Conservation (phyloP, 2,329 filamentous ascomycete species). For the Penicillium palitans region DNA sequence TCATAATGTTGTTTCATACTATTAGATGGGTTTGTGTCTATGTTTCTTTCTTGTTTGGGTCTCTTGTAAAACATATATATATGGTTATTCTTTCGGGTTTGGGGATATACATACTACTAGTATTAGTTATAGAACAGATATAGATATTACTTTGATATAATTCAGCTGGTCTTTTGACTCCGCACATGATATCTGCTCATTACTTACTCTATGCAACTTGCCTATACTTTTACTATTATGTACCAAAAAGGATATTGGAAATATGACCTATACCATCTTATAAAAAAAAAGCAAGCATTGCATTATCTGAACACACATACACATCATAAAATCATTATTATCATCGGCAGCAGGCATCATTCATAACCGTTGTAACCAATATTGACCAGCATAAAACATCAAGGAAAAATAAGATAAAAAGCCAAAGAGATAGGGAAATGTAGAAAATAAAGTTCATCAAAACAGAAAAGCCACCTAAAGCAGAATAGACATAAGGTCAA, state of each 20-base stretch:
- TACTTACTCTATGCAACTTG: neutral
- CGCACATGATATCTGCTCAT: neutral
- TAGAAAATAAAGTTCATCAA: neutral
- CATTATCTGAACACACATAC: slow-evolving; percentile 10
- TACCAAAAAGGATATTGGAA: neutral
- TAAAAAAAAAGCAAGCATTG: slow-evolving; percentile 1
- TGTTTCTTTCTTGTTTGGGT: neutral
- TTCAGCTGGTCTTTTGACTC: neutral
- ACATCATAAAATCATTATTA: slow-evolving; percentile 21
- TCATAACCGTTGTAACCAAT: neutral
- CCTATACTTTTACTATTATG: too few relatives aligned
- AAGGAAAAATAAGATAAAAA: neutral
- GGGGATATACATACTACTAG: neutral
- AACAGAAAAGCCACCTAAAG: neutral
- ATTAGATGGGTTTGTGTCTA: neutral
- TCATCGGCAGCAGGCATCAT: slow-evolving; percentile 12
- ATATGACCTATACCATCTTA: neutral
- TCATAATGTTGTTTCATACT: neutral
- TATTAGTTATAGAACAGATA: neutral
- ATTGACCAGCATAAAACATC: neutral
- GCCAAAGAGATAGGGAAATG: neutral
- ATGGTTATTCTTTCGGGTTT: neutral
- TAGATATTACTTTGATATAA: neutral
- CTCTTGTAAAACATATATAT: neutral
- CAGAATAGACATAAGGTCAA: neutral